Evolutionary conservation across 73 alveolate genomes (phyloP), one percentile per base, ranked within the genome.

Genomic region (Paramecium bursaria): DNA sequence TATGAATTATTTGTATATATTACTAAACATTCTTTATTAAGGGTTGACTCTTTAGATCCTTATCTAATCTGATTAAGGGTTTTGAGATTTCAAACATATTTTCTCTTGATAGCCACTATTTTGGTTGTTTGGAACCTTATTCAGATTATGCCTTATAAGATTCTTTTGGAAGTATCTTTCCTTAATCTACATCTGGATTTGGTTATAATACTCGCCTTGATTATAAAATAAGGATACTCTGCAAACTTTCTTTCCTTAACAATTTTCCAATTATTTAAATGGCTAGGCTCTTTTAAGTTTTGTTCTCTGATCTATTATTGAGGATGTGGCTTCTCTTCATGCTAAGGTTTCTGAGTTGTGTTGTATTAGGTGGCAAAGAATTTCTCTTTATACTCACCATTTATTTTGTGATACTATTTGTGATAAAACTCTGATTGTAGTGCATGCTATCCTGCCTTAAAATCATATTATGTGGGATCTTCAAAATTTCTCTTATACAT

Each of bases 181-280:
- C 75, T 42, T 79, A 46, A 0, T 39, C 57, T 21, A 67, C 30
- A 22, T 79, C 10, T 35, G 25, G 53, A 60, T 46, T 48, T 35
- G 77, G 85, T 15, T 17, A 39, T 54, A 39, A 21, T 3, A 55
- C 89, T 79, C 76, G 77, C 23, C 89, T 79, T 22, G 44, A 23
- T 46, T 26, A 27, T 6, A 11, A 25, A 51, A 23, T 51, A 27
- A 27, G 23, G 39, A 31, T 79, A 79, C 89, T 79, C 76, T 22
- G 89, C 89, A 79, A 48, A 79, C 10, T 61, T 15, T 25, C 89
- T 61, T 48, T 79, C 89, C 54, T 79, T 79, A 7, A 79, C 89
- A 42, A 79, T 79, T 42, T 79, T 79, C 89, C 89, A 79, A 52
- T 79, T 79, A 17, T 61, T 46, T 39, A 53, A 53, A 53, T 79